Conservation (phyloP, 768 basidiomycete genomes). For the Butyriboletus loyo region DNA sequence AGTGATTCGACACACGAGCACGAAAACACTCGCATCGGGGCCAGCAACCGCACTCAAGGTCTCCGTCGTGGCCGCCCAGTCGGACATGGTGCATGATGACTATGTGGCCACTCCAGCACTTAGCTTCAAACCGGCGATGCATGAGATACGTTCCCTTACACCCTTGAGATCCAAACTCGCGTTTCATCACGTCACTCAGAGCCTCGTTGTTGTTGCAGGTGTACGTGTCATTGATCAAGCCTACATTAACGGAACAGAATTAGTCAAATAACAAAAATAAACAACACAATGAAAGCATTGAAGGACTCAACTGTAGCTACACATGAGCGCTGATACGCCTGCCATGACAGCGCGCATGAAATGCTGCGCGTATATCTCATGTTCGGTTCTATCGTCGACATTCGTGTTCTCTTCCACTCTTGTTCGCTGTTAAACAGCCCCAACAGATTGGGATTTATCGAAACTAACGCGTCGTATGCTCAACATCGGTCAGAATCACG, state of each 20-base stretch:
- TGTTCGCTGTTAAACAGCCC: background rate
- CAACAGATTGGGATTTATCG: background rate
- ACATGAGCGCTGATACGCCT: background rate
- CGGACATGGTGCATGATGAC: background rate
- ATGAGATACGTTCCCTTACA: background rate
- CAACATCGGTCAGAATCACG: background rate
- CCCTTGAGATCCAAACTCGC: background rate
- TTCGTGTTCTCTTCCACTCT: background rate
- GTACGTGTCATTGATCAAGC: background rate
- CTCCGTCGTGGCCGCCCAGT: background rate
- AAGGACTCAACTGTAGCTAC: background rate
- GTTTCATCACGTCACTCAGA: background rate
- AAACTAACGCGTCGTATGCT: background rate
- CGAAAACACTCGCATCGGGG: background rate
- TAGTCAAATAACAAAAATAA: background rate
- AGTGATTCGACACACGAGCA: background rate
- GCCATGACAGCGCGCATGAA: background rate
- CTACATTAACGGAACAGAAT: background rate
- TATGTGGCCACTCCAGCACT: background rate
- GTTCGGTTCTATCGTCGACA: background rate
- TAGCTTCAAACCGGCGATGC: background rate
- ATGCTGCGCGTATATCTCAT: background rate
- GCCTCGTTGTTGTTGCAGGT: background rate
- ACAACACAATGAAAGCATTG: background rate
- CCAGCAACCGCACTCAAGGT: background rate